Conservation (phyloP, 192 early-diverging fungal genomes). For the Paraglomus brasilianum region DNA sequence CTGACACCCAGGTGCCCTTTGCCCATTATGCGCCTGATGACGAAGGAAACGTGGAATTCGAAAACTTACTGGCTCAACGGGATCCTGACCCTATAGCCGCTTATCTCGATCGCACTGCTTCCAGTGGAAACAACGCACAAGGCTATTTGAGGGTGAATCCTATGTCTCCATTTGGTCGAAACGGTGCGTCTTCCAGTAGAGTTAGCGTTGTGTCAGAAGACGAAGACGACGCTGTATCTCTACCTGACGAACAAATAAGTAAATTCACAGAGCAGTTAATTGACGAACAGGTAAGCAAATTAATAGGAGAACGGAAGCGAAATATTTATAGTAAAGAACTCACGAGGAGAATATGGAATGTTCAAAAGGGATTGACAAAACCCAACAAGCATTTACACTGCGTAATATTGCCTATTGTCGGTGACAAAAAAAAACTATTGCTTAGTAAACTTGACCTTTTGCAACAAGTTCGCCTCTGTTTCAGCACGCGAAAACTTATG, state of each 20-base stretch:
- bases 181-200: neutral
- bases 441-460: neutral
- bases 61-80: slow-evolving; percentile 5
- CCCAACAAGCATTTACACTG: too few relatives aligned
- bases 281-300: slow-evolving; percentile 15
- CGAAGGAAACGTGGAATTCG: slow-evolving; percentile 23
- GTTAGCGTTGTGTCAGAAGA: slow-evolving; percentile 4
- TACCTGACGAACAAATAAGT: slow-evolving; percentile 31
- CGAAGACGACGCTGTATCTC: slow-evolving; percentile 17
- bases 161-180: neutral
- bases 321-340: too few relatives aligned
- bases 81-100: slow-evolving; percentile 5
- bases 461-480: too few relatives aligned
- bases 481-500: too few relatives aligned
- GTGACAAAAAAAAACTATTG: neutral
- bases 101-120: neutral
- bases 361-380: too few relatives aligned
- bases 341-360: too few relatives aligned
- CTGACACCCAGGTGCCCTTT: slow-evolving; percentile 15
- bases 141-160: neutral
- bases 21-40: slow-evolving; percentile 18
- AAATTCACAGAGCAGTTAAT: slow-evolving; percentile 21
- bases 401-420: too few relatives aligned
- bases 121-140: neutral
- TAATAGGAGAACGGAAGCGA: neutral